Base-by-base conservation (phyloP, 208 protist genomes). In the Baffinella frigidus region DNA sequence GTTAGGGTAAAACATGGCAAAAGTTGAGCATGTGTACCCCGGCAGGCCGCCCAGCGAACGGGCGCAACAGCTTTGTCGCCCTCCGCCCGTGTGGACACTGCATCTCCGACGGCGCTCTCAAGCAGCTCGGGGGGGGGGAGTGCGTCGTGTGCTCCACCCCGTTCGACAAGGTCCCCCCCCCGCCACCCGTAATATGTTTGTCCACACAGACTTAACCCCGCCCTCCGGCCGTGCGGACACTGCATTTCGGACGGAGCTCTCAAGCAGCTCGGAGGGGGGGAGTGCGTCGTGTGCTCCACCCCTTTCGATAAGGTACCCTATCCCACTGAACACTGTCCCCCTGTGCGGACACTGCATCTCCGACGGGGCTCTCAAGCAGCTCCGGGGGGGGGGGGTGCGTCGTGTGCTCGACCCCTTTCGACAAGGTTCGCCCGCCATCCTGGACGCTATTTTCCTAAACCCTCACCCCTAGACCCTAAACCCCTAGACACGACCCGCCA, bases 11-110 rank as follows among this genome's bases (percentile, higher is more conserved):
- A n/a, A n/a, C n/a, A n/a, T n/a, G n/a, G n/a, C n/a, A n/a, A n/a
- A n/a, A n/a, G n/a, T n/a, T n/a, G n/a, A n/a, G n/a, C n/a, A n/a
- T n/a, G n/a, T n/a, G n/a, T n/a, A n/a, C n/a, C n/a, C n/a, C n/a
- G n/a, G n/a, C n/a, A n/a, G n/a, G n/a, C 20, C 77, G 77, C 43
- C 77, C 77, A 3, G 44, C 48, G 39, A 87, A 87, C 50, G 77
- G 77, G 33, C 0, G 38, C 4, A 87, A 45, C 33, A 30, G 27
- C n/a, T 87, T 87, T 41, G 27, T 87, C 5, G 77, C 36, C 39
- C 27, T 45, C 77, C 27, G 38, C 5, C 20, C 27, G 4, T 87
- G 77, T 41, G 77, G 77, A 2, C 77, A 87, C 77, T 30, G 45
- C 27, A 14, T 87, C 41, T 62, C 33, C 5, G 77, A 87, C 30